Base-by-base conservation (phyloP, 768 basidiomycete genomes). In the Naganishia kalamii region DNA sequence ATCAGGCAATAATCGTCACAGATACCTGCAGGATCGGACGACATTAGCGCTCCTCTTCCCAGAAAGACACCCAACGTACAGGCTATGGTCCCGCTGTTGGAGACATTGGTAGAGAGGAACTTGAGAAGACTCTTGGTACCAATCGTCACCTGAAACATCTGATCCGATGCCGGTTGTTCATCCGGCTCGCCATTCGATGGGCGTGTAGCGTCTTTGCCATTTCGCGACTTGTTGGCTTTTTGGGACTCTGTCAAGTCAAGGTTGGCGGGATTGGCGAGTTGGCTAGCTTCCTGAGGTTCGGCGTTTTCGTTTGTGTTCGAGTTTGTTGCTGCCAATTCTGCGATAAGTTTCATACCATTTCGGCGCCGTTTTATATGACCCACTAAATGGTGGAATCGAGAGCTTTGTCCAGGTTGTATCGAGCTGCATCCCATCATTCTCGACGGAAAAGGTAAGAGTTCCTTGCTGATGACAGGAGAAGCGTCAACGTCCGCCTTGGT, bases 1-100 rank as follows among this genome's bases (percentile, higher is more conserved):
- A 78, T 78, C 57, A 78, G 35, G 60, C 77, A 76, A 54, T 75
- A 74, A 25, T 70, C 66, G 63, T 74, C 70, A 48, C 75, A 78
- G 41, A 78, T 71, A 66, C 76, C 76, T 77, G 50, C 40, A 0
- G 4, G 13, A 29, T 41, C 15, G 8, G 5, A 52, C 19, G 41
- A 19, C 10, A 35, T 52, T 41, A 52, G 37, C 63, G 8, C 12
- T n/a, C 43, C 12, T n/a, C 21, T 17, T 23, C 21, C 2, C 29
- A 19, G 3, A 50, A 32, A 23, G 5, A 5, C 32, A 15, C 12
- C 35, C 11, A 27, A 44, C 66, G 54, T 35, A 64, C 66, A 68
- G 3, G 66, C 66, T 13, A 68, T 68, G 8, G 66, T 68, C 8
- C 62, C 63, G 8, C 47, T 62, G 40, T 68, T 68, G 5, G 62